phyloP scores from a whole-genome alignment of 345 rosid species.

The Sisymbrium altissimum region DNA sequence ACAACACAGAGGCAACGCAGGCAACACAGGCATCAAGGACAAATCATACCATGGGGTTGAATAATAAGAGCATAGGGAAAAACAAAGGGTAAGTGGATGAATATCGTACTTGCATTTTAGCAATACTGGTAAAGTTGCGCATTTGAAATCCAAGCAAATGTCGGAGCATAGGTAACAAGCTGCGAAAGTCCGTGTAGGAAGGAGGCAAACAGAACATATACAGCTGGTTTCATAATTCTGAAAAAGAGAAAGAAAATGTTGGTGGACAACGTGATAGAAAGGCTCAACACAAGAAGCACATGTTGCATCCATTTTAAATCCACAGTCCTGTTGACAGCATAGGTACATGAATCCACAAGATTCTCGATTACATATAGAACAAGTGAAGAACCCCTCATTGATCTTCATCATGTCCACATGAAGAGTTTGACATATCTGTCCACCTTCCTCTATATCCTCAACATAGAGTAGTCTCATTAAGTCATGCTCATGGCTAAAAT shows the following conservation, averaged over 20 bases:
- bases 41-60: background rate
- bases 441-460: background rate
- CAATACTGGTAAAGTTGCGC: background rate
- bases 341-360: constrained; percentile 18
- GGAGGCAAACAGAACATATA: too few species aligned
- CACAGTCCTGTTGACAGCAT: background rate
- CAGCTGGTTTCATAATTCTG: too few species aligned
- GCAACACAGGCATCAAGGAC: background rate
- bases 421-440: background rate
- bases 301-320: background rate
- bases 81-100: background rate
- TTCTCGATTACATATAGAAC: background rate
- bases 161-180: background rate
- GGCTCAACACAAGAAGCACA: constrained; percentile 8
- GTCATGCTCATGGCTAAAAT: background rate
- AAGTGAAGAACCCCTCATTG: constrained; percentile 12
- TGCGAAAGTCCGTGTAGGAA: background rate
- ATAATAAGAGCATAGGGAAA: background rate
- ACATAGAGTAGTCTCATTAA: background rate
- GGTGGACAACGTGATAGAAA: background rate
- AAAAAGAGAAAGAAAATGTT: background rate
- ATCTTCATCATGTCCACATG: background rate
- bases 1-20: background rate
- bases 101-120: background rate
- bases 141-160: background rate